Conservation (phyloP, 1,284 basidiomycete genomes). For the Sphagnurus paluster region DNA sequence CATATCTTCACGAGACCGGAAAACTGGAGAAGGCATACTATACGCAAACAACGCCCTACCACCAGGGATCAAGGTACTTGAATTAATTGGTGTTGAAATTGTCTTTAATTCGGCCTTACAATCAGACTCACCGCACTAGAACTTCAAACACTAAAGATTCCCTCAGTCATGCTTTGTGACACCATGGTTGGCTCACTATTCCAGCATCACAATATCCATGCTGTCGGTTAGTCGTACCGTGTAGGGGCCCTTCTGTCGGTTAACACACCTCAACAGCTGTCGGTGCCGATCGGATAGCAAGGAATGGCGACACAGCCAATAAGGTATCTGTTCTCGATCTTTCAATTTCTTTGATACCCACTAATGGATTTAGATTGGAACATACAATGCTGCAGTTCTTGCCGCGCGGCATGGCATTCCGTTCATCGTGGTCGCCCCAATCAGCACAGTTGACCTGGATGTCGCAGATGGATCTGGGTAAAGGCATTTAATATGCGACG, state of each 20-base stretch:
- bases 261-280: constrained; percentile 48
- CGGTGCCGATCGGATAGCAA: constrained; percentile 84
- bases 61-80: constrained; percentile 78
- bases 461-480: constrained; percentile 73
- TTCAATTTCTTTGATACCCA: not conserved
- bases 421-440: constrained; percentile 88
- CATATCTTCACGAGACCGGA: constrained; percentile 76
- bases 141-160: constrained; percentile 77
- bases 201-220: constrained; percentile 84
- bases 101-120: not conserved
- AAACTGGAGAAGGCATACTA: constrained; percentile 82
- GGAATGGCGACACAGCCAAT: constrained; percentile 93
- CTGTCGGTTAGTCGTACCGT: constrained; percentile 60
- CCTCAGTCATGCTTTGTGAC: constrained; percentile 92
- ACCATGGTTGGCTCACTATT: constrained; percentile 93
- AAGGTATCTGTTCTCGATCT: constrained; percentile 53
- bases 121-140: constrained; percentile 83
- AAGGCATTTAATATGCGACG: constrained; percentile 25
- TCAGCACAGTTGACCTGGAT: constrained; percentile 85
- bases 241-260: not conserved
- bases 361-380: constrained; percentile 63
- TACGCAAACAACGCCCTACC: constrained; percentile 92
- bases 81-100: not conserved
- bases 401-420: constrained; percentile 84
- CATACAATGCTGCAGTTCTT: constrained; percentile 88